phyloP scores from a whole-genome alignment of 495 filamentous ascomycete genomes.

The Trichoderma parareesei region DNA sequence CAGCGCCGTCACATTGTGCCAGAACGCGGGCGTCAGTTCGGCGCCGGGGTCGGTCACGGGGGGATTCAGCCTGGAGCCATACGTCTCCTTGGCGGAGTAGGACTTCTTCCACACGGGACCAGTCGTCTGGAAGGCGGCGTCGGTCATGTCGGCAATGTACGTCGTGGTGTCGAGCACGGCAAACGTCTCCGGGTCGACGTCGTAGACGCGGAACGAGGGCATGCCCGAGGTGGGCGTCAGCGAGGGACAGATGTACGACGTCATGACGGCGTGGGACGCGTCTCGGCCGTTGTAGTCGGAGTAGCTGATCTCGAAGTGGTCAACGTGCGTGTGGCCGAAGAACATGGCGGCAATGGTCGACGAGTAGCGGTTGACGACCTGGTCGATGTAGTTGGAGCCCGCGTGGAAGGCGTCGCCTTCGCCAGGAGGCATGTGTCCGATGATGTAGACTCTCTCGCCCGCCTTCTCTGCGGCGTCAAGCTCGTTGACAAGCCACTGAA shows the following conservation, averaged over 20 bases:
- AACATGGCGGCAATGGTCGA: constrained; percentile 48
- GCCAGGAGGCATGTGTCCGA: constrained; percentile 46
- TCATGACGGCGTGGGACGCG: constrained; percentile 32
- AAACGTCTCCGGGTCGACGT: constrained; percentile 47
- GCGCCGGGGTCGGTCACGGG: constrained; percentile 23
- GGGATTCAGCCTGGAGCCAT: constrained; percentile 37
- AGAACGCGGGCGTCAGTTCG: constrained; percentile 48
- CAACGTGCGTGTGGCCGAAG: constrained; percentile 50
- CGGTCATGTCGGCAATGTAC: constrained; percentile 45
- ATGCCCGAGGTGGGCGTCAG: constrained; percentile 46
- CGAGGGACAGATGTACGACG: constrained; percentile 44
- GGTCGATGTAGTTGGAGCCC: constrained; percentile 45
- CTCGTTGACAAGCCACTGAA: constrained; percentile 43
- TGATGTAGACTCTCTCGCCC: constrained; percentile 45
- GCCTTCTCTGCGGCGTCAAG: constrained; percentile 42
- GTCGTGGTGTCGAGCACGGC: constrained; percentile 43
- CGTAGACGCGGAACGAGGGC: constrained; percentile 50
- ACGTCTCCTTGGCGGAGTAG: constrained; percentile 47
- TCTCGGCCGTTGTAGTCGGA: constrained; percentile 29
- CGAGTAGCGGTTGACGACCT: constrained; percentile 45
- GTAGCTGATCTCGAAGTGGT: constrained; percentile 49
- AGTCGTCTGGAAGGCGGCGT: constrained; percentile 29
- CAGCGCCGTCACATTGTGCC: constrained; percentile 47
- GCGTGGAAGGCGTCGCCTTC: constrained; percentile 40
- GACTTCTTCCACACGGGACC: constrained; percentile 42